These are phyloP conservation scores for Amylocarpus encephaloides DNA, from an alignment of 2,329 filamentous ascomycete genomes.

Conservation along the genomic window DNA sequence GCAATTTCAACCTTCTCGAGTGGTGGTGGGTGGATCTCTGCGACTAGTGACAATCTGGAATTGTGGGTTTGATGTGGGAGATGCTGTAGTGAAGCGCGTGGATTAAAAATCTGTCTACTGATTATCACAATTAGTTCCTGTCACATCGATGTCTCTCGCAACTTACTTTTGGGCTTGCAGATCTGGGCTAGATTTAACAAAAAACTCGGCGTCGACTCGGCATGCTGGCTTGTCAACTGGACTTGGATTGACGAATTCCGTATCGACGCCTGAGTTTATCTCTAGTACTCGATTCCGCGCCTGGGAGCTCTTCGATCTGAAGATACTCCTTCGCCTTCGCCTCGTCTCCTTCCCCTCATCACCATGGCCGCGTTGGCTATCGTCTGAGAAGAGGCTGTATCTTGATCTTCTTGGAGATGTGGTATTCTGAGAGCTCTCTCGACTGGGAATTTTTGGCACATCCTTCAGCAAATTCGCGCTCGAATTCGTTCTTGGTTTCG, in stretches of 20 bases:
- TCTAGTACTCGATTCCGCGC: conserved; percentile 1
- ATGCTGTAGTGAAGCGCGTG: conserved; percentile 22
- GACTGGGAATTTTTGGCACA: conserved; percentile 12
- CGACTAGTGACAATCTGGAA: conserved; percentile 25
- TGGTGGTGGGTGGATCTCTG: conserved; percentile 18
- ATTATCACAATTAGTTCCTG: conserved; percentile 2
- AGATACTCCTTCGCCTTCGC: conserved; percentile 20
- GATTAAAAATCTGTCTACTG: conserved; percentile 13
- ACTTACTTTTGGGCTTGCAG: conserved; percentile 4
- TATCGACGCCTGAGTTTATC: conserved; percentile 3
- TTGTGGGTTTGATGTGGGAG: conserved; percentile 14
- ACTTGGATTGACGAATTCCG: conserved; percentile 5
- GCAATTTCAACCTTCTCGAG: conserved; percentile 7
- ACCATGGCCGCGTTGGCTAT: conserved; percentile 2
- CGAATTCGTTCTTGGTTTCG: conserved; percentile 29
- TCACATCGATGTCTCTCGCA: background rate
- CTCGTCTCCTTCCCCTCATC: conserved; percentile 3
- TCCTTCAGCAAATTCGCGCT: conserved; percentile 16
- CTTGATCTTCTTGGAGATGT: conserved; percentile 10
- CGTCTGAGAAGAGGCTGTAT: conserved; percentile 8
- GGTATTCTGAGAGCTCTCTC: conserved; percentile 21
- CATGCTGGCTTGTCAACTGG: conserved; percentile 6
- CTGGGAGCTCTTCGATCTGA: conserved; percentile 24
- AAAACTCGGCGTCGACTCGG: background rate
- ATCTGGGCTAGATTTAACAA: background rate